Evolutionary conservation across 2,329 filamentous ascomycete genomes (phyloP).

Genomic region (Aspergillus sp.): DNA sequence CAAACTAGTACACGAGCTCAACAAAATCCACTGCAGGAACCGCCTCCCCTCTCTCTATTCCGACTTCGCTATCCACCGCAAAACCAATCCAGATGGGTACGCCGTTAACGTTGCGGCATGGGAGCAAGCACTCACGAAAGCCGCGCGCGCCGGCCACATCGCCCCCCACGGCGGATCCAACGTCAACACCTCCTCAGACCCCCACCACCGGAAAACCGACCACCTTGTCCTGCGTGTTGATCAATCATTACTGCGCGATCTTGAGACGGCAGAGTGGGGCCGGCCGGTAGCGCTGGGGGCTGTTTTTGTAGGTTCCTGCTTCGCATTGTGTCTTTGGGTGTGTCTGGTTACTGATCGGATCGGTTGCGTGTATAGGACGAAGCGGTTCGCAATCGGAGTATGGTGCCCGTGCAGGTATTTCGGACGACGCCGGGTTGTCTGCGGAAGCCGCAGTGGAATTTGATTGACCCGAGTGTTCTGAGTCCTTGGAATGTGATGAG

Average conservation of each 20-base stretch:
- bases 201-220: conserved; percentile 32
- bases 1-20: background rate
- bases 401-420: conserved; percentile 72
- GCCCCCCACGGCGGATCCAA: conserved; percentile 33
- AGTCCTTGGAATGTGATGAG: conserved; percentile 67
- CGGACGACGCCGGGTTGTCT: conserved; percentile 64
- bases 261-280: conserved; percentile 77
- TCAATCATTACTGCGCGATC: conserved; percentile 64
- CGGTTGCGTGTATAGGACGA: conserved; percentile 52
- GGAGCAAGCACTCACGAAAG: conserved; percentile 69
- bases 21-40: conserved; percentile 48
- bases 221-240: conserved; percentile 52
- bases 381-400: conserved; percentile 64
- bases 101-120: conserved; percentile 75
- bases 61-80: conserved; percentile 72
- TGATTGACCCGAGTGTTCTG: conserved; percentile 39
- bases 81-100: conserved; percentile 82
- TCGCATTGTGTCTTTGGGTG: background rate
- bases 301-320: conserved; percentile 57
- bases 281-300: conserved; percentile 75
- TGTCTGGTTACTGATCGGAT: background rate
- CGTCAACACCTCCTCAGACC: conserved; percentile 9
- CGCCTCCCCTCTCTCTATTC: conserved; percentile 84
- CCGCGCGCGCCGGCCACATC: conserved; percentile 62
- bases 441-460: conserved; percentile 66